Evolutionary conservation across 176 grass and related monocot genomes (phyloP).

Genomic region (Coix lacrymajobi): DNA sequence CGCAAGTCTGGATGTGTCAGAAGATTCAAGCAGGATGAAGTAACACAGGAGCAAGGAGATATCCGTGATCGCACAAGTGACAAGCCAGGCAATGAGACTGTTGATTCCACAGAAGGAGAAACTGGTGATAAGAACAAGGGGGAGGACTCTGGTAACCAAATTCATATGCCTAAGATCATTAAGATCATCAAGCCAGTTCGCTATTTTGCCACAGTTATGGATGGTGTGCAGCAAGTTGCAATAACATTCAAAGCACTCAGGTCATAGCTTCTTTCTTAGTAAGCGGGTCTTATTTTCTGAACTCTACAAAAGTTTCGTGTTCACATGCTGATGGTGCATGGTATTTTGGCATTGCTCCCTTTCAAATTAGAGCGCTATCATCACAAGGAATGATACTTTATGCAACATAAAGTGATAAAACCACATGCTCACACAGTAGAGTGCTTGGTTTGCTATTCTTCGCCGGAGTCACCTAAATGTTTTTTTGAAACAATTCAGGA

Average conservation of each 20-base stretch:
- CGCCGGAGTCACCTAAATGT: background rate
- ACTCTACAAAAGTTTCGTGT: background rate
- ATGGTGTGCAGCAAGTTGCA: conserved; percentile 81
- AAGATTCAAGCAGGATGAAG: conserved; percentile 62
- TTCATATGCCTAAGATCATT: conserved; percentile 65
- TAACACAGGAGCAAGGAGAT: conserved; percentile 21
- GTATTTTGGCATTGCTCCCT: background rate
- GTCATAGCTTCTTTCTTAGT: conserved; percentile 29
- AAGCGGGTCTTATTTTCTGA: background rate
- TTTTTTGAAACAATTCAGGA: background rate
- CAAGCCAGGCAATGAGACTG: conserved; percentile 35
- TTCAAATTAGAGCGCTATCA: background rate
- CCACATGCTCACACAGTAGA: background rate
- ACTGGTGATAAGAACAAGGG: conserved; percentile 48
- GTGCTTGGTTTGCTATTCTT: background rate
- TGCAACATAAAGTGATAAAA: conserved; percentile 1
- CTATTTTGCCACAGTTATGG: conserved; percentile 43
- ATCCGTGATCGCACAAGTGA: conserved; percentile 23
- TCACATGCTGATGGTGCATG: background rate
- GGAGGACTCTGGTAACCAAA: conserved; percentile 27
- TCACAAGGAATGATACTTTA: background rate
- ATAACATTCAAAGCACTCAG: conserved; percentile 81
- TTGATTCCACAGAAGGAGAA: conserved; percentile 61
- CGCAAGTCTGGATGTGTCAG: conserved; percentile 87
- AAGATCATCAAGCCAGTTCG: conserved; percentile 79